Base-by-base conservation (phyloP, 768 basidiomycete genomes). In the Rhodotorula babjevae region DNA sequence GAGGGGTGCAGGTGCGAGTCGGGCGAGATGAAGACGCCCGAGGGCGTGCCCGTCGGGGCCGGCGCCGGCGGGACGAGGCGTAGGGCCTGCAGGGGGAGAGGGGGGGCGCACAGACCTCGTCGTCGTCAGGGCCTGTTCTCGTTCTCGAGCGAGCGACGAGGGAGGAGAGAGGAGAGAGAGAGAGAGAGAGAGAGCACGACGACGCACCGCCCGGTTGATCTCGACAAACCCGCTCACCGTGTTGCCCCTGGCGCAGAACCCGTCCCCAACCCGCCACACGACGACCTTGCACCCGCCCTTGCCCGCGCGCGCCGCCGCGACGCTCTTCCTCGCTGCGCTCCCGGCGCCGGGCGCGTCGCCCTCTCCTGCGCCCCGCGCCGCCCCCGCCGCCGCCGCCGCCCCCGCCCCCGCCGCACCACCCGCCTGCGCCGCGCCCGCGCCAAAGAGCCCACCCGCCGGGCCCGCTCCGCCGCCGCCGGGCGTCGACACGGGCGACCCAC, bases 21-120 rank as follows among this genome's bases (percentile, higher is more conserved):
- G 71, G 72, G 75, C 25, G 71, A 73, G 67, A 76, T 71, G 67
- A 73, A 73, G 29, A 71, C 72, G 52, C 75, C 75, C 1, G 71
- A 33, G 5, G 71, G 72, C 15, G 72, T 70, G 31, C 50, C 58
- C 23, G 71, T 73, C 29, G 71, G 60, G 1, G 71, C 16, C 21
- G 65, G 62, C 6, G 53, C 29, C 2, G 75, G 63, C 1, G 75
- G 75, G 19, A 76, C 53, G 6, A 71, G 67, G 40, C 63, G 63
- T 18, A 73, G 60, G 0, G 75, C 75, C 75, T 75, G 62, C 49
- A n/a, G n/a, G n/a, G n/a, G n/a, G n/a, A n/a, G n/a, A n/a, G n/a
- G n/a, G n/a, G n/a, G 27, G 18, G 15, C 21, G 12, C 3, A 15
- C 33, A 40, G 0, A 33, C 42, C 50, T 14, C 58, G 61, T 65